Base-by-base conservation (phyloP, 1,284 basidiomycete genomes). In the Thecaphora thlaspeos region DNA sequence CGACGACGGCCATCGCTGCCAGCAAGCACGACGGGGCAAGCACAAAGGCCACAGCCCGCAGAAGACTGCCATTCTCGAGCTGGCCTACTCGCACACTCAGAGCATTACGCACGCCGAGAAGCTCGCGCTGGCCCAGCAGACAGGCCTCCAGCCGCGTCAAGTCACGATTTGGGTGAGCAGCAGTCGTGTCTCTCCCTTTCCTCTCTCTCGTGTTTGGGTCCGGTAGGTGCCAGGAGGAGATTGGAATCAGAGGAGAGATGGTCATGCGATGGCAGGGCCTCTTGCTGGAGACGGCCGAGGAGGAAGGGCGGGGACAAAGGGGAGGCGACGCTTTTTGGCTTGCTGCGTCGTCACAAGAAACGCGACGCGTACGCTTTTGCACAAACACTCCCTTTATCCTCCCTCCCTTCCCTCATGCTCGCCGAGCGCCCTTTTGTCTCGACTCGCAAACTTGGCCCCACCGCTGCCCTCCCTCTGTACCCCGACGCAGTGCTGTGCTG, bases 91-190 rank as follows among this genome's bases (percentile, higher is more conserved):
- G 3, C 63, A 70, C 43, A 62, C 69, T 14, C 63, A 59, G 36
- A 75, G 70, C 39, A 76, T 76, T 51, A 71, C 71, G 7, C 71
- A 63, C 51, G 71, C 75, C 14, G 75, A 76, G 41, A 76, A 75
- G 39, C 57, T 61, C 43, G 63, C 53, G 44, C 55, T 76, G 10
- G 69, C 75, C 15, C 53, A 71, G 28, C 60, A 59, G 10, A 74
- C 71, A 23, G 71, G 70, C 14, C 67, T 76, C 14, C 44, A 66
- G 46, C 75, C 75, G 17, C 63, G 71, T 22, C 73, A 75, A 51
- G 75, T 76, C 1, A 74, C 71, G 19, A 71, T 76, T 37, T 76
- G 73, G 75, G 74, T 76, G 51, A 65, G 74, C 14, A 14, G 28
- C 28, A 14, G 7, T 30, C 28, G 14, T 30, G 28, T n/a, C n/a